Evolutionary conservation across 495 filamentous ascomycete species (phyloP), one percentile per base, ranked within the genome.

Genomic region (Cenococcum geophilum): DNA sequence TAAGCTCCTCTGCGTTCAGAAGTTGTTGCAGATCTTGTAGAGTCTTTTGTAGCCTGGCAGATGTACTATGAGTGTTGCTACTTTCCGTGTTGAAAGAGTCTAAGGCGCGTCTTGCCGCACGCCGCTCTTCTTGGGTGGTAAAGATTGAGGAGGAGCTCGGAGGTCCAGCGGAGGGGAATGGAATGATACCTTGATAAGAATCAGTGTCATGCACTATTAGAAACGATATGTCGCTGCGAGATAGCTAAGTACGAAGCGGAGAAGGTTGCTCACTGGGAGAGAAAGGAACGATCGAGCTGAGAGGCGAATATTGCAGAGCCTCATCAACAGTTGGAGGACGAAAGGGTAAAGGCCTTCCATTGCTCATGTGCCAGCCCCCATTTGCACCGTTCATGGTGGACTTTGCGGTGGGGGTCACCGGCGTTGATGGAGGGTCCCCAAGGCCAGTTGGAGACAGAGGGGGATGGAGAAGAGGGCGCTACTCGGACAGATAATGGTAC

Each of bases 231-330:
- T 32, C 6, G 27, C 27, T 32, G 27, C 6, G 27, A 2, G 27
- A 32, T 32, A 32, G 27, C 27, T 32, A 63, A 64, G 35, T 14
- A 20, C 36, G 25, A 53, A 16, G 42, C 51, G 62, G 45, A 70
- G 61, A 65, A 45, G 53, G 47, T 45, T 49, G 68, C 68, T 59
- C 77, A 95, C 93, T 86, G 61, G 92, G 79, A 62, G 85, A 85
- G 74, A 97, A 95, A 4, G 95, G 86, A 54, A 92, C 82, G 57
- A 96, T 84, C 22, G 90, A 95, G 22, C 89, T 90, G 72, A 97
- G 86, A 1, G 93, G 92, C 16, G 95, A 92, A 74, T 87, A 96
- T 37, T 90, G 89, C 47, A 99, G 77, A 10, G 92, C 92, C 69
- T 97, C 89, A 59, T 89, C 84, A 12, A 97, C 84, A 43, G 74